Evolutionary conservation across 2,329 filamentous ascomycete species (phyloP).

Genomic region (Ascochyta clinopodiicola): DNA sequence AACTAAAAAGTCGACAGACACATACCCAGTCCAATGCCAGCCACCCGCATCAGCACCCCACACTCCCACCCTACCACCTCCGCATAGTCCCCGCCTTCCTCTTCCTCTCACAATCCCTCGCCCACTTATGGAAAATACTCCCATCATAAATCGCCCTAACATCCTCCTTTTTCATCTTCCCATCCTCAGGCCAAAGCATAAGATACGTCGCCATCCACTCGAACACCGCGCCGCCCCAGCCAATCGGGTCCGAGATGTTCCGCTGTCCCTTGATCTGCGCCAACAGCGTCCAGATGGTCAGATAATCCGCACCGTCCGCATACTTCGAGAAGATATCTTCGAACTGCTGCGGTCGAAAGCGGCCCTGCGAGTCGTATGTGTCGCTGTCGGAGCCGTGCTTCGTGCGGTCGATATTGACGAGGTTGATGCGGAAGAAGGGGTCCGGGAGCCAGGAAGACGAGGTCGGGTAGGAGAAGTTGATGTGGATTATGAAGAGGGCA

Average conservation of each 20-base stretch:
- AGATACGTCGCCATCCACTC: constrained; percentile 60
- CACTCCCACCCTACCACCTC: neutral
- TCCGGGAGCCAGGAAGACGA: constrained; percentile 52
- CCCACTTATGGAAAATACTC: constrained; percentile 55
- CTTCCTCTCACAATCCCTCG: constrained; percentile 10
- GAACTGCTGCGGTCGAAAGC: constrained; percentile 55
- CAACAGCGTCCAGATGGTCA: constrained; percentile 50
- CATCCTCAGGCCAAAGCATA: constrained; percentile 63
- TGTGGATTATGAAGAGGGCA: constrained; percentile 57
- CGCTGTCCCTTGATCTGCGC: constrained; percentile 52
- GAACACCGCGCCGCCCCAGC: constrained; percentile 54
- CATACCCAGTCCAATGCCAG: too few relatives aligned
- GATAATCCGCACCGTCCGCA: constrained; percentile 46
- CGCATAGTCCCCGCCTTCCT: constrained; percentile 10
- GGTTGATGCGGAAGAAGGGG: constrained; percentile 52
- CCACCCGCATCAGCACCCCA: too few relatives aligned
- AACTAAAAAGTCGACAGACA: too few relatives aligned
- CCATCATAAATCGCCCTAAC: constrained; percentile 61
- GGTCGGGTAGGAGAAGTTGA: constrained; percentile 59
- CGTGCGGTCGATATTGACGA: constrained; percentile 51
- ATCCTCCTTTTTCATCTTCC: constrained; percentile 64
- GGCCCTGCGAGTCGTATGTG: constrained; percentile 55
- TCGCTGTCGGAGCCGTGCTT: constrained; percentile 54
- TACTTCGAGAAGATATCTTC: constrained; percentile 59
- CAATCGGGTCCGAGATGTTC: constrained; percentile 52